Percentiles rank a stretch among this genome's conserved stretches.
phyloP scores from a whole-genome alignment of 202 grass and related monocot species.

The Tripidium arundinaceum region DNA sequence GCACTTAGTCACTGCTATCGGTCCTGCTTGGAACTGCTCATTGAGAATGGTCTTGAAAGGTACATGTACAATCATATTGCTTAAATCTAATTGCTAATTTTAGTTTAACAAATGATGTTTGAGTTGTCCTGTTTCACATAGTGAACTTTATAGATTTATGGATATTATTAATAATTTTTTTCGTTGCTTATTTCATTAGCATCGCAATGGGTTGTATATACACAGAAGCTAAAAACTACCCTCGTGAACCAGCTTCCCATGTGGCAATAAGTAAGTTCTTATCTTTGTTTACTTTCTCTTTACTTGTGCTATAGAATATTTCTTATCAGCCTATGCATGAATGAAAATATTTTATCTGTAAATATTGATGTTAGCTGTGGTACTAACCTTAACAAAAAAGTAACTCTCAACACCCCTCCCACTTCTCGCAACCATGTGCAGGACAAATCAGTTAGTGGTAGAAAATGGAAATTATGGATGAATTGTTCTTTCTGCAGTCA shows the following conservation, averaged over 20 bases:
- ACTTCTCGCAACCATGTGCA: not conserved
- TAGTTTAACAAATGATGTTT: slow-evolving; percentile 5
- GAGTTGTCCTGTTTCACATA: not conserved
- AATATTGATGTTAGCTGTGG: too few species aligned
- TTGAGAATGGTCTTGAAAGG: slow-evolving; percentile 89
- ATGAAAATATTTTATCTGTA: not conserved
- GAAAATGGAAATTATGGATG: not conserved
- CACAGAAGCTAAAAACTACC: slow-evolving; percentile 93
- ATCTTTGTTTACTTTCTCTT: slow-evolving; percentile 6
- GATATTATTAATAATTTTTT: not conserved
- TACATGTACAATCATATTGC: not conserved
- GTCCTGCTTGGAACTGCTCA: slow-evolving; percentile 74
- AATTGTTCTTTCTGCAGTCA: not conserved
- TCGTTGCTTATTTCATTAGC: slow-evolving; percentile 38
- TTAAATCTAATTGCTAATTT: slow-evolving; percentile 1
- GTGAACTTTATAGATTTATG: not conserved
- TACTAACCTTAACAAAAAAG: not conserved
- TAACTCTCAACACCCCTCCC: not conserved
- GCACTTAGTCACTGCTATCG: slow-evolving; percentile 88
- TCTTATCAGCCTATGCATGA: slow-evolving; percentile 3
- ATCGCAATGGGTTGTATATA: slow-evolving; percentile 96
- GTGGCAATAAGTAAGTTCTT: slow-evolving; percentile 94
- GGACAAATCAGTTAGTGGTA: not conserved
- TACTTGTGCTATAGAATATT: slow-evolving; percentile 6
- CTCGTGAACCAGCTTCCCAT: slow-evolving; percentile 89